Evolutionary conservation across 495 filamentous ascomycete genomes (phyloP).

Genomic region (Daldinia concentrica): DNA sequence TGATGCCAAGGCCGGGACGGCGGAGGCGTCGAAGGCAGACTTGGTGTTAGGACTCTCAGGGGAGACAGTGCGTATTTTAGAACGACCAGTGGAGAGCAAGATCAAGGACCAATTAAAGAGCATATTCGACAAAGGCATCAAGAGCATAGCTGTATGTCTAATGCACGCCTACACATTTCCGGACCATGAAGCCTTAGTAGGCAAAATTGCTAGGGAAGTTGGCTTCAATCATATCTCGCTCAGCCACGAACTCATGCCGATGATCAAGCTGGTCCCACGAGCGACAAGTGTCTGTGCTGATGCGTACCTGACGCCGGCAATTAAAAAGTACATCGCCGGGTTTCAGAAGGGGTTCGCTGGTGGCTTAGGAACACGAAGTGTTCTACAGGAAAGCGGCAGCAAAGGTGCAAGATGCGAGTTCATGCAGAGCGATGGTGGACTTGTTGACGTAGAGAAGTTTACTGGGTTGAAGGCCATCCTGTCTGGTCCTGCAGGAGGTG

Average conservation of each 20-base stretch:
- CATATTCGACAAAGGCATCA: constrained; percentile 69
- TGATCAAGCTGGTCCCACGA: constrained; percentile 89
- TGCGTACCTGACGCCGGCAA: constrained; percentile 94
- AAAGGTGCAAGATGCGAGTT: constrained; percentile 78
- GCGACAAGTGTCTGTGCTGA: constrained; percentile 95
- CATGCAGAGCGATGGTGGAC: constrained; percentile 85
- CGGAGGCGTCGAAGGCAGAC: constrained; percentile 56
- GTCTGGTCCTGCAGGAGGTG: constrained; percentile 82
- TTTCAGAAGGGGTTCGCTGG: constrained; percentile 81
- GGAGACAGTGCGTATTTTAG: constrained; percentile 74
- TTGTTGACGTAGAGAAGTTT: constrained; percentile 79
- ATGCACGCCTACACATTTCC: constrained; percentile 87
- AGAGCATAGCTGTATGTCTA: constrained; percentile 78
- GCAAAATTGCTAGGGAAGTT: constrained; percentile 72
- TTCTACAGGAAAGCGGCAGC: constrained; percentile 64
- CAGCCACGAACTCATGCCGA: constrained; percentile 85
- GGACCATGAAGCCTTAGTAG: constrained; percentile 74
- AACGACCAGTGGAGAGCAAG: constrained; percentile 61
- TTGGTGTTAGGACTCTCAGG: constrained; percentile 73
- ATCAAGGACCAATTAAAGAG: constrained; percentile 65
- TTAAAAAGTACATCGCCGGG: constrained; percentile 92
- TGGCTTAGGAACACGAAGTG: constrained; percentile 72
- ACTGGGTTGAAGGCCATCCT: constrained; percentile 80
- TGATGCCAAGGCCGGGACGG: constrained; percentile 56
- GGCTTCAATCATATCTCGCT: constrained; percentile 80